Percentiles rank a stretch among this genome's conserved stretches.
Evolutionary conservation across 164 flowering plant genomes (phyloP).

Genomic region (Stephania yunnanensis): DNA sequence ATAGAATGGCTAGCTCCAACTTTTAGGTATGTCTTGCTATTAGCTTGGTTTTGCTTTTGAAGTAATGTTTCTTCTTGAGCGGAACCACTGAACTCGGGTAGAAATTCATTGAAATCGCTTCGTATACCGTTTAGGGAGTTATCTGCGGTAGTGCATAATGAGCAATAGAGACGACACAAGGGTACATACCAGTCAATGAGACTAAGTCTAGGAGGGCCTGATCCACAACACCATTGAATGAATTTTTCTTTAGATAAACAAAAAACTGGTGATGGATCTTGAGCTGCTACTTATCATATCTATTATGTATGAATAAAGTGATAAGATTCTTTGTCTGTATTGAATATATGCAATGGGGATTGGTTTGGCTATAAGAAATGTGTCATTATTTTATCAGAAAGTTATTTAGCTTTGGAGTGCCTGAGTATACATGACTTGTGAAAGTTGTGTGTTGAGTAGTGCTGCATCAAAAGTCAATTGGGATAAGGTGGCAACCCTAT

Average conservation of each 20-base stretch:
- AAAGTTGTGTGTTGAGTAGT: not conserved
- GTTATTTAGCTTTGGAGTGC: not conserved
- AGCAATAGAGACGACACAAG: not conserved
- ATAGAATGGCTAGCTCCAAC: constrained; percentile 22
- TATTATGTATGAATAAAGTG: not conserved
- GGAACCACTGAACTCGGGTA: constrained; percentile 5
- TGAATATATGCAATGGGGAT: not conserved
- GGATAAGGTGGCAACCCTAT: not conserved
- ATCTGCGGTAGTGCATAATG: not conserved
- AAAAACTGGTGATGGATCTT: not conserved
- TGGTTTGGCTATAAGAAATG: not conserved
- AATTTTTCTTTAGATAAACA: not conserved
- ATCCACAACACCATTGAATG: constrained; percentile 27
- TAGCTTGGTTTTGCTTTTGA: constrained; percentile 11
- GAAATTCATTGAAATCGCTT: not conserved
- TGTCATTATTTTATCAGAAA: not conserved
- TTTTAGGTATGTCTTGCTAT: constrained; percentile 20
- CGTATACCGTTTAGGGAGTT: constrained; percentile 1
- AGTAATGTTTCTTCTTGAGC: constrained; percentile 9
- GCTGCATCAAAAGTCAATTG: not conserved
- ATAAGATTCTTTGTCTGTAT: not conserved
- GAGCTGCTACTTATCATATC: not conserved
- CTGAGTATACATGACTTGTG: not conserved
- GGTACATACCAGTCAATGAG: constrained; percentile 10
- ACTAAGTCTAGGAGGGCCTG: constrained; percentile 33